Evolutionary conservation across 2,329 filamentous ascomycete species (phyloP).

Genomic region (Verticillium dahliae): DNA sequence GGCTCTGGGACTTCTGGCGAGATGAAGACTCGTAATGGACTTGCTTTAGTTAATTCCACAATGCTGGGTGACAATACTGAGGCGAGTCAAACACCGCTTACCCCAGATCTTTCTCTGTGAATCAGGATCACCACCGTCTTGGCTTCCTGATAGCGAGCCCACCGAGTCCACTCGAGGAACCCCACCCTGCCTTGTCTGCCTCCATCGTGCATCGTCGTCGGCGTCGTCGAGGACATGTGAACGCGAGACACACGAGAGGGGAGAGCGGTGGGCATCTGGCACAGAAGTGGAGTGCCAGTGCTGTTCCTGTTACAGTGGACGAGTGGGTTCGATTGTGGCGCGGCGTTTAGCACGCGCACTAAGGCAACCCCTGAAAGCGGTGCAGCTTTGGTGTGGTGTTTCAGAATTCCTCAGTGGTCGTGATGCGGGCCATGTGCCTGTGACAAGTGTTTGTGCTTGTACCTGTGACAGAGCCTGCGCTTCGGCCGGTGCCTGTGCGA

Average conservation of each 20-base stretch:
- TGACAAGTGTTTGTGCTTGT: no score
- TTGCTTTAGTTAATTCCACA: not conserved
- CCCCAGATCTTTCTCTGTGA: not conserved
- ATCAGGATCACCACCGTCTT: not conserved
- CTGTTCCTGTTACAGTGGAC: not conserved
- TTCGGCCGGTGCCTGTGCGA: not conserved
- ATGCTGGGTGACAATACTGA: not conserved
- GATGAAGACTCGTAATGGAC: not conserved
- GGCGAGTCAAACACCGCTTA: not conserved
- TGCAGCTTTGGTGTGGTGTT: not conserved
- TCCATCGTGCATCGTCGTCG: no score
- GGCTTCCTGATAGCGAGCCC: not conserved
- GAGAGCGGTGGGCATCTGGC: not conserved
- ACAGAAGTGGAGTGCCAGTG: not conserved
- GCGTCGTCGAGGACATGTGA: not conserved
- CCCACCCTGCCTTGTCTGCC: no score
- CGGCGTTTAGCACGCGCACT: not conserved
- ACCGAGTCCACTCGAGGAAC: not conserved
- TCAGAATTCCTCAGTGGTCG: not conserved
- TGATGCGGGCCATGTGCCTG: not conserved
- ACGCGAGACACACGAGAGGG: no score
- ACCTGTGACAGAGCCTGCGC: no score
- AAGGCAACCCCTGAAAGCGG: not conserved
- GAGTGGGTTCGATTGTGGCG: not conserved
- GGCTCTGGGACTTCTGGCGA: not conserved